Evolutionary conservation across 257 asterid genomes (phyloP), one percentile per base, ranked within the genome.

Genomic region (Nicotiana tabacum): DNA sequence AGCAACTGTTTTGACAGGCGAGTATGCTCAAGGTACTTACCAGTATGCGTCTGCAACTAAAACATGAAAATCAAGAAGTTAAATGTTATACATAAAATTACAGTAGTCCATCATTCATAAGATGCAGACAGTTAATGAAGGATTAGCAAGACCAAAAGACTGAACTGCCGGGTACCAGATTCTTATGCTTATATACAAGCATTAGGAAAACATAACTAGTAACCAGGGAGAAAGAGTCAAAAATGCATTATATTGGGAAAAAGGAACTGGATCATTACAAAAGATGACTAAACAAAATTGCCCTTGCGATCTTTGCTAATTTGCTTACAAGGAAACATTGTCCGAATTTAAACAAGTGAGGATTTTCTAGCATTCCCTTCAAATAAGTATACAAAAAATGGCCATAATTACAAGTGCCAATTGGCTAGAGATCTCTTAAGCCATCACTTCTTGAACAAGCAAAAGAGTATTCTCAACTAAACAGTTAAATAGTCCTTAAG

Each of bases 321-420:
- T 60, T 33, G 72, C 60, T 67, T 81, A 64, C 85, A 82, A 62
- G 81, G 66, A 68, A 88, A 66, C 39, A 17, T 30, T 74, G 83
- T 84, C 86, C 39, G 80, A 70, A 70, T 77, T 67, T 58, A 66
- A 65, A 85, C 83, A 78, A 83, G 30, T 60, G 77, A 66, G 82
- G 30, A 82, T 62, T 83, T 84, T 64, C 91, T 85, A 78, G 53
- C 46, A 82, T 64, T 82, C 62, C 81, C 68, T 64, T 81, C 81
- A 72, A 82, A 43, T 48, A 78, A 30, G 80, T 66, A 74, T 83
- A 78, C 83, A 82, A 85, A 82, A 85, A 91, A 88, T 84, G 84
- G 87, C 83, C 78, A 84, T 90, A 91, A 90, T 94, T 94, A 94
- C 97, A 93, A 81, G 65, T 72, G 89, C 91, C 83, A 78, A 82